phyloP scores from a whole-genome alignment of 2,329 filamentous ascomycete species.

The Hypoxylon sp. region DNA sequence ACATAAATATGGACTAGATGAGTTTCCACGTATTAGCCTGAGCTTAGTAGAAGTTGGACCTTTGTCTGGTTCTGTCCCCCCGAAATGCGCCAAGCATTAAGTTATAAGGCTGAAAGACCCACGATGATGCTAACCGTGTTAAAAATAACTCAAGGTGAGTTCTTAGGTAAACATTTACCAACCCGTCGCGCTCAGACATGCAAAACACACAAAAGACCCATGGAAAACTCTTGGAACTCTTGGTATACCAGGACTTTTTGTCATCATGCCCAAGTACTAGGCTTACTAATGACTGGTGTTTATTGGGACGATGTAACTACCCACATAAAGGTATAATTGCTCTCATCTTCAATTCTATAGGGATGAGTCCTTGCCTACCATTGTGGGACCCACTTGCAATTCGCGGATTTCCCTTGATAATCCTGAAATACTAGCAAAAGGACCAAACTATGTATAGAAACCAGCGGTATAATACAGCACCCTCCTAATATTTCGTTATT shows the following conservation, averaged over 20 bases:
- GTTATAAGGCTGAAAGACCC: slow-evolving; percentile 21
- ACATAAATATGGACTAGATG: background rate
- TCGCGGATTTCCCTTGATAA: background rate
- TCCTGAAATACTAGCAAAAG: background rate
- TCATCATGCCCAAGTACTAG: no score
- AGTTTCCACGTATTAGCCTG: background rate
- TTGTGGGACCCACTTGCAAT: no score
- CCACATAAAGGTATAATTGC: no score
- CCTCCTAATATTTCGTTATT: background rate
- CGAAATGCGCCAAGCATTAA: slow-evolving; percentile 5
- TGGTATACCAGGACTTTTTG: no score
- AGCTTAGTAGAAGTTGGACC: background rate
- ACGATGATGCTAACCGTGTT: background rate
- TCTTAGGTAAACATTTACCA: background rate
- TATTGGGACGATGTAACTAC: no score
- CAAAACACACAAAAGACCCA: no score
- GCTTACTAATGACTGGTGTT: no score
- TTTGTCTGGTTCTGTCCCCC: background rate
- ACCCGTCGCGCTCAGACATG: no score
- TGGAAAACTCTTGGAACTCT: no score
- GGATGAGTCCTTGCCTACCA: no score
- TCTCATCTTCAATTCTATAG: no score
- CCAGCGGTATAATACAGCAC: background rate
- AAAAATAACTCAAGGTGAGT: background rate
- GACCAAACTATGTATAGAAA: background rate